Conservation (phyloP, 1,284 basidiomycete species). For the Leccinum solheimii region DNA sequence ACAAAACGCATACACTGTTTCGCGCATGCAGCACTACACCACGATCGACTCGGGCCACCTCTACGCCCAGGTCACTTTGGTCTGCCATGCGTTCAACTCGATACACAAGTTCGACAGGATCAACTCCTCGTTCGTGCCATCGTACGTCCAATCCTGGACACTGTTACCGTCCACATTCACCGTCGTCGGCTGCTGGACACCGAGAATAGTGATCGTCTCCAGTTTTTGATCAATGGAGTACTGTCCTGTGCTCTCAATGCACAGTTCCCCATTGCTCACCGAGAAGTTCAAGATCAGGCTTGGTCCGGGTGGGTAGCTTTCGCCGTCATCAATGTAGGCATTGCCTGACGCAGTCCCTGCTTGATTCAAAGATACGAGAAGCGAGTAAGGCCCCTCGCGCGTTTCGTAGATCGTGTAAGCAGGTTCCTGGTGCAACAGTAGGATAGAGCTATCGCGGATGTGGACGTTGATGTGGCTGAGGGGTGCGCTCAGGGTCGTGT, state of each 20-base stretch:
- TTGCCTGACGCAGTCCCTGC: constrained; percentile 46
- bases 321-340: constrained; percentile 59
- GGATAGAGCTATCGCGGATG: constrained; percentile 46
- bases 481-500: constrained; percentile 48
- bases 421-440: constrained; percentile 49
- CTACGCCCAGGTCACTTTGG: constrained; percentile 29
- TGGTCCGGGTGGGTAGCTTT: constrained; percentile 50
- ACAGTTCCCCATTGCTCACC: constrained; percentile 35
- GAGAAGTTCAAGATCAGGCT: constrained; percentile 47
- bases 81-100: constrained; percentile 36
- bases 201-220: constrained; percentile 49
- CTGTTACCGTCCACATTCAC: constrained; percentile 37
- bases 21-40: constrained; percentile 36
- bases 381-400: constrained; percentile 42
- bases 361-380: constrained; percentile 48
- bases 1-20: constrained; percentile 27
- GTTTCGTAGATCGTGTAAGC: constrained; percentile 55
- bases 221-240: constrained; percentile 47
- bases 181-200: constrained; percentile 39
- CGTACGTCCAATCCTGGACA: constrained; percentile 39
- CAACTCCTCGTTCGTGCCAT: constrained; percentile 35
- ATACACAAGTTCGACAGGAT: constrained; percentile 31
- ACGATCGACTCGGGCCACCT: constrained; percentile 13
- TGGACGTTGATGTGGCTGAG: constrained; percentile 73
- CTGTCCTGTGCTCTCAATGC: constrained; percentile 41